Base-by-base conservation (phyloP, 495 filamentous ascomycete species). In the Evansstolkia leycettana region DNA sequence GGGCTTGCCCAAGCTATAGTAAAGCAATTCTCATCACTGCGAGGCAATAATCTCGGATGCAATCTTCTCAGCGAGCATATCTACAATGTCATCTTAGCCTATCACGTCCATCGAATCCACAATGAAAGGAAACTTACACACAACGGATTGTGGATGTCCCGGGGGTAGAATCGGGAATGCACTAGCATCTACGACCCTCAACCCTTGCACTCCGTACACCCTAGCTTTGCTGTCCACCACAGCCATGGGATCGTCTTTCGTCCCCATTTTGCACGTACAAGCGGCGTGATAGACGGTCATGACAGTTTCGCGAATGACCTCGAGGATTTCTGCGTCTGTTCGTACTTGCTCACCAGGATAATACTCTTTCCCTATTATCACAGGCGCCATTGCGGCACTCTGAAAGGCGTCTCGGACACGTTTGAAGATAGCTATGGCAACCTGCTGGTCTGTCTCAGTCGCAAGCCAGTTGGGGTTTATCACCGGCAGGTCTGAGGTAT, bases 1-100 rank as follows among this genome's bases (percentile, higher is more conserved):
- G 39, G 28, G 14, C 1, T 24, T 24, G 16, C 2, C 27, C 34
- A 32, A 28, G 24, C 7, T 13, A 33, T 35, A 2, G 1, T 9
- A 30, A 17, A 25, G 15, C 10, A 12, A 15, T n/a, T n/a, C 23
- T 16, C 6, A 25, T 19, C 17, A 27, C 17, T 18, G 18, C 11
- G 24, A 5, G 12, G 30, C 16, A 11, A 57, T 43, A n/a, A 79
- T 73, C 37, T 67, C 58, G 15, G 62, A 56, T 1, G 71, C 70
- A 45, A 78, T 75, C 55, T 78, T 78, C 55, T 78, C 73, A 5
- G 73, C 75, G 3, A 79, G 52, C 56, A 65, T 67, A 50, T 71
- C 58, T 65, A 24, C 16, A 18, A 18, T 23, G 4, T 24, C 10
- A 13, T 11, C 1, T 23, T 23, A 23, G 20, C 9, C 9, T 9